These are phyloP conservation scores for Colletotrichum sp. DNA, from an alignment of 2,329 filamentous ascomycete genomes.

Conservation along the genomic window DNA sequence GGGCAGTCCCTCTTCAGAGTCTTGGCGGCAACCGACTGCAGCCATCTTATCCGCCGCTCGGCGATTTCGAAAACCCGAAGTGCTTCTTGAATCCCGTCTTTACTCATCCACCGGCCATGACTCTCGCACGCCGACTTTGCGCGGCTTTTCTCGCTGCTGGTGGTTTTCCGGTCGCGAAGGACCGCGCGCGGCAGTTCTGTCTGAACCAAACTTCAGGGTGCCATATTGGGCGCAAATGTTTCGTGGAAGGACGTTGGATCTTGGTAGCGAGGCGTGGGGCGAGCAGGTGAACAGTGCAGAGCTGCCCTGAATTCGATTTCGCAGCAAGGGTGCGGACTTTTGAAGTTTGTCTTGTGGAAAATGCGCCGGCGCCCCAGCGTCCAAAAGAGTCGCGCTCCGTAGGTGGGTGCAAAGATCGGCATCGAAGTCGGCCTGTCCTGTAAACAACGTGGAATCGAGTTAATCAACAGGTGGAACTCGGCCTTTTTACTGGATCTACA, in stretches of 20 bases:
- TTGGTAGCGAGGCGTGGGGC: neutral
- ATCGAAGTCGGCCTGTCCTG: neutral
- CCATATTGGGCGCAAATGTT: neutral
- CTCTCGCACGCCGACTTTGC: neutral
- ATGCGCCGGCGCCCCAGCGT: neutral
- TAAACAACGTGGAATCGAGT: neutral
- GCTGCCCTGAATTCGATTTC: neutral
- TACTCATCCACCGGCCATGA: neutral
- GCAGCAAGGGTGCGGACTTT: neutral
- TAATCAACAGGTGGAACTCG: neutral
- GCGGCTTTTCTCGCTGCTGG: neutral
- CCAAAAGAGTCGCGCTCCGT: neutral
- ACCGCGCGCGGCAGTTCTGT: neutral
- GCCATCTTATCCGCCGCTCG: neutral
- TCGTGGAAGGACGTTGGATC: neutral
- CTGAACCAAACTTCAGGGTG: neutral
- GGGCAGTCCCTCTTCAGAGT: neutral
- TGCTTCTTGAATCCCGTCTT: neutral
- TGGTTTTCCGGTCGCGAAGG: neutral
- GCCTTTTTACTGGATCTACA: neutral
- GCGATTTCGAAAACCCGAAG: neutral
- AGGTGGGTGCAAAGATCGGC: neutral
- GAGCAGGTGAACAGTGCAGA: neutral
- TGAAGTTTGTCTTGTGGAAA: neutral
- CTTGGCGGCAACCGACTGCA: neutral